Evolutionary conservation across 768 basidiomycete genomes (phyloP), one percentile per base, ranked within the genome.

Genomic region (Podaxis pistillaris): DNA sequence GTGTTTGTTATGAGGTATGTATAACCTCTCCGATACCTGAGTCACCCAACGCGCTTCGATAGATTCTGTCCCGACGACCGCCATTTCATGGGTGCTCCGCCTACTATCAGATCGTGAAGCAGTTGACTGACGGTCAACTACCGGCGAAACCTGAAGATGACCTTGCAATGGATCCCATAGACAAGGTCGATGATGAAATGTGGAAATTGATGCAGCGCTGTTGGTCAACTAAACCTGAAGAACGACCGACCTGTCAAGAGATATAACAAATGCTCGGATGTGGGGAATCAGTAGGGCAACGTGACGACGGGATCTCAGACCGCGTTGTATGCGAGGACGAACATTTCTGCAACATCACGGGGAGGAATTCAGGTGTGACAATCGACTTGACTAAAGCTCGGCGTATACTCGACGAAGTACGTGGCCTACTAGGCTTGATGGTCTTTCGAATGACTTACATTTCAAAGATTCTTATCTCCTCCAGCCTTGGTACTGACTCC

Each of bases 1-100:
- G 64, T 55, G 60, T 64, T 15, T 62, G 59, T 30, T 67, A 62
- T 41, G 67, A 68, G 62, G 67, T 66, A 33, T 13, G 7, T 36
- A 4, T n/a, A 12, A 15, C 7, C 33, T 49, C 47, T n/a, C 19
- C 19, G 19, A 19, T 19, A 19, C 19, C 19, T 19, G 19, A 19
- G 24, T n/a, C 24, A 49, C 9, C 9, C n/a, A 49, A 49, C 7
- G 19, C 8, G 1, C 40, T 49, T 11, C 9, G 19, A 49, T n/a
- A 49, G 47, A 22, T 49, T 24, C 47, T 49, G 7, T 49, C 46
- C 1, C 22, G 22, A 8, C 17, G 22, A n/a, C 5, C 12, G 47
- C 47, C 47, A 24, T 49, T 49, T 24, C 47, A 49, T 11, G 7
- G 22, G 19, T 49, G 47, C 2, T 19, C n/a, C n/a, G 24, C 11